Evolutionary conservation across 2,329 filamentous ascomycete genomes (phyloP), one percentile per base, ranked within the genome.

Genomic region (Rhynchosporium agropyri): DNA sequence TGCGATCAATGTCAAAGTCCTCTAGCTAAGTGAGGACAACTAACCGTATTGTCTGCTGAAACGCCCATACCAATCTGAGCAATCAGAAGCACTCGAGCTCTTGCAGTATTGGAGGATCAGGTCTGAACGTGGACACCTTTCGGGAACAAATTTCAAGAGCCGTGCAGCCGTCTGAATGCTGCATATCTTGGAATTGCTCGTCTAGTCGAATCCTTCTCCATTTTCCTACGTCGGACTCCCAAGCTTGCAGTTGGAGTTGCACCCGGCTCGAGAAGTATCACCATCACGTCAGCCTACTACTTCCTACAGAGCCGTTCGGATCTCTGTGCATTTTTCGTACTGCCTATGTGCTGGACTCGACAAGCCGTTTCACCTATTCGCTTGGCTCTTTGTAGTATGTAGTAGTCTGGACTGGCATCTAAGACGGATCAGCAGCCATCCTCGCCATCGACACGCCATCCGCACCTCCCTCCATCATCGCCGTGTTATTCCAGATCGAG

Each of bases 1-100:
- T 42, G 51, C 51, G 51, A 54, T 42, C 51, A 54, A 28, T 40
- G 51, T 54, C 51, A 54, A 28, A 28, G 51, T 54, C 51, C 36
- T 42, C 36, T 20, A 38, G 36, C 38, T 33, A 20, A 28, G 6
- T 42, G 36, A 42, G 15, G 36, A 42, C 36, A 29, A 13, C 9
- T 20, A 49, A 6, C 12, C 33, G 4, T 20, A 20, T 15, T 54
- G 36, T 38, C 51, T 42, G 8, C n/a, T 20, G 20, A n/a, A 20
- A 20, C 36, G 33, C n/a, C 20, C 13, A 57, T 13, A 46, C 8
- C 40, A 12, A 40, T 10, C 15, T 36, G 4, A 46, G 54, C 28
- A 42, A 28, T 54, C n/a, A 20, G 51, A 42, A 28, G 36, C 36
- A 54, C 40, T 54, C 33, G 38, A 20, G 15, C 46, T 40, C 20